Percentiles rank a stretch among this genome's conserved stretches.
Evolutionary conservation across 306 rosid species (phyloP).

Genomic region (Cucurbita moschata): DNA sequence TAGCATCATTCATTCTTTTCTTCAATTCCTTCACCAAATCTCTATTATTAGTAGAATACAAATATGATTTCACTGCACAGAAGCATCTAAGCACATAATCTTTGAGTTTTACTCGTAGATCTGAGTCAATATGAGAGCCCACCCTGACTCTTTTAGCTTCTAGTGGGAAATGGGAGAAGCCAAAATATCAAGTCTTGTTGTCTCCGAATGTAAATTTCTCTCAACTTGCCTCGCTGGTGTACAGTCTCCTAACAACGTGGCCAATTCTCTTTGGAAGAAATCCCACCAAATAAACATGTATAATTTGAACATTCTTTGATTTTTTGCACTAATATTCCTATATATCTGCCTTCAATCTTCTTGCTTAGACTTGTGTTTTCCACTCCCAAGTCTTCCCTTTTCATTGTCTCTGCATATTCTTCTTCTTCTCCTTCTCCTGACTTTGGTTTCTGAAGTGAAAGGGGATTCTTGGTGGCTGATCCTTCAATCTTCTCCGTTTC

Average conservation of each 20-base stretch:
- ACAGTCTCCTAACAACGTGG: background rate
- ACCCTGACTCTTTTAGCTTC: background rate
- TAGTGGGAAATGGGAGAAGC: background rate
- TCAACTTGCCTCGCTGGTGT: background rate
- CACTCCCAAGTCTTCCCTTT: background rate
- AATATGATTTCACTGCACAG: background rate
- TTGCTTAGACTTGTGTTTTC: background rate
- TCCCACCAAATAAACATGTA: background rate
- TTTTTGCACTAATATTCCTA: background rate
- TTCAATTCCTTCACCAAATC: background rate
- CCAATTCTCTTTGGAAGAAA: background rate
- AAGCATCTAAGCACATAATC: background rate
- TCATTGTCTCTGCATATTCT: background rate
- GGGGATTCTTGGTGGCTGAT: background rate
- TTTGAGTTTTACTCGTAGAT: background rate
- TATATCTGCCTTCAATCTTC: slow-evolving; percentile 7
- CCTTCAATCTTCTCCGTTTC: slow-evolving; percentile 6
- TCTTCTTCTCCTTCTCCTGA: background rate
- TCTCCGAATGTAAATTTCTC: background rate
- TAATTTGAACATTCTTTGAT: background rate
- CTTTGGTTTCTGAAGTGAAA: background rate
- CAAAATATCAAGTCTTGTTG: background rate
- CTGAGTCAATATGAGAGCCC: background rate
- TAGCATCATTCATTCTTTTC: background rate
- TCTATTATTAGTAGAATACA: background rate